Conservation (phyloP, 2,329 filamentous ascomycete species). For the Colletotrichum somersetense region DNA sequence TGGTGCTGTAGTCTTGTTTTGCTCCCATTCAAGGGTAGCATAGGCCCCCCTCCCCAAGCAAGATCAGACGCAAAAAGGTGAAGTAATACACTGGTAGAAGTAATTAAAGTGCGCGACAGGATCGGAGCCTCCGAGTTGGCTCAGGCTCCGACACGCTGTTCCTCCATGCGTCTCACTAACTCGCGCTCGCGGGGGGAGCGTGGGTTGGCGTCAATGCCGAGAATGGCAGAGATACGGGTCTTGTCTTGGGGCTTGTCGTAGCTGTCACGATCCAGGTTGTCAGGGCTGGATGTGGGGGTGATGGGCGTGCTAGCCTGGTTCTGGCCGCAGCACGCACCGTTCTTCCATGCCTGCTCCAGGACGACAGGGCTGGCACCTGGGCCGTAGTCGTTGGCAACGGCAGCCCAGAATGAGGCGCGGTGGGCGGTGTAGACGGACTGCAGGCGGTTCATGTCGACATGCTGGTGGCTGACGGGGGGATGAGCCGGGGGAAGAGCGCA, state of each 20-base stretch:
- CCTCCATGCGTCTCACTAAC: conserved; percentile 68
- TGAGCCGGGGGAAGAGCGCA: conserved; percentile 61
- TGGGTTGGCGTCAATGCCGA: conserved; percentile 71
- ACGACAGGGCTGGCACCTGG: conserved; percentile 70
- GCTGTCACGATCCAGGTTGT: conserved; percentile 57
- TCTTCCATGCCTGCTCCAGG: conserved; percentile 79
- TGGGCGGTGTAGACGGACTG: conserved; percentile 78
- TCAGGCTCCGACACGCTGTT: conserved; percentile 56
- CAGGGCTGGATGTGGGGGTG: conserved; percentile 66
- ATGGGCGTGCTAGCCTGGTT: conserved; percentile 60
- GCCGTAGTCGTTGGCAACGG: conserved; percentile 80
- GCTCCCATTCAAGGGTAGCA: conserved; percentile 13
- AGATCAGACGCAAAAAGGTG: conserved; percentile 33
- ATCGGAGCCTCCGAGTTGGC: conserved; percentile 35
- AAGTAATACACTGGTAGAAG: conserved; percentile 43
- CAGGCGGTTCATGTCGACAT: conserved; percentile 75
- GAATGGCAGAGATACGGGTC: conserved; percentile 73
- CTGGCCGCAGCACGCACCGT: conserved; percentile 58
- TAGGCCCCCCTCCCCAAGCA: conserved; percentile 3
- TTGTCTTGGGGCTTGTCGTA: conserved; percentile 61
- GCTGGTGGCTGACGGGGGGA: conserved; percentile 52
- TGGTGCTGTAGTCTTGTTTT: conserved; percentile 30
- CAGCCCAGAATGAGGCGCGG: conserved; percentile 78
- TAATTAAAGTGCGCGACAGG: conserved; percentile 47
- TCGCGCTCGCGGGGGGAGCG: conserved; percentile 69